phyloP scores from a whole-genome alignment of 2,329 filamentous ascomycete genomes.

The Aspergillus melleus region DNA sequence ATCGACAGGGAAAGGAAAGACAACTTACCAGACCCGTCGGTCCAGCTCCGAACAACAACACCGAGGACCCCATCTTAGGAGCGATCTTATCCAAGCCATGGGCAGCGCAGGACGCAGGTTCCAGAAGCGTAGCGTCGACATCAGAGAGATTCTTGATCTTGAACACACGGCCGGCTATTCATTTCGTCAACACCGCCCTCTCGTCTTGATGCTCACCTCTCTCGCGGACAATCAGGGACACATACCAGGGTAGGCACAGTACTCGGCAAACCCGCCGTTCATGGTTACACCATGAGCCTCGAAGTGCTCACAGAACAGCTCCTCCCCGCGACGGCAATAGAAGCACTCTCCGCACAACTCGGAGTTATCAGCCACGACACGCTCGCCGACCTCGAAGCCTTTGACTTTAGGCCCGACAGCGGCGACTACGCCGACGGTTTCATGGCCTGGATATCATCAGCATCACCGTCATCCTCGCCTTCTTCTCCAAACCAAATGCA shows the following conservation, averaged over 20 bases:
- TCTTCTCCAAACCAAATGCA: background rate
- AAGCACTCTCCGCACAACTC: conserved; percentile 71
- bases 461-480: background rate
- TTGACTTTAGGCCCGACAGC: conserved; percentile 60
- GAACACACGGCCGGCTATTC: conserved; percentile 58
- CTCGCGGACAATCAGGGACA: background rate
- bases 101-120: conserved; percentile 70
- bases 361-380: conserved; percentile 57
- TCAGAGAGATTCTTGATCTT: conserved; percentile 66
- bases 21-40: conserved; percentile 64
- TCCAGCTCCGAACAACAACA: conserved; percentile 68
- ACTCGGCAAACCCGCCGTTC: conserved; percentile 72
- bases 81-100: conserved; percentile 70
- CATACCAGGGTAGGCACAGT: conserved; percentile 54
- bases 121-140: conserved; percentile 68
- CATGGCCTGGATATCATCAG: conserved; percentile 52
- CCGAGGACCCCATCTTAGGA: conserved; percentile 63
- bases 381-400: conserved; percentile 61
- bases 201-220: background rate
- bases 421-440: conserved; percentile 66
- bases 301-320: conserved; percentile 69
- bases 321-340: conserved; percentile 69
- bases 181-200: background rate
- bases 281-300: conserved; percentile 60
- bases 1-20: background rate